Conservation (phyloP, 495 filamentous ascomycete species). For the Durotheca rogersii region DNA sequence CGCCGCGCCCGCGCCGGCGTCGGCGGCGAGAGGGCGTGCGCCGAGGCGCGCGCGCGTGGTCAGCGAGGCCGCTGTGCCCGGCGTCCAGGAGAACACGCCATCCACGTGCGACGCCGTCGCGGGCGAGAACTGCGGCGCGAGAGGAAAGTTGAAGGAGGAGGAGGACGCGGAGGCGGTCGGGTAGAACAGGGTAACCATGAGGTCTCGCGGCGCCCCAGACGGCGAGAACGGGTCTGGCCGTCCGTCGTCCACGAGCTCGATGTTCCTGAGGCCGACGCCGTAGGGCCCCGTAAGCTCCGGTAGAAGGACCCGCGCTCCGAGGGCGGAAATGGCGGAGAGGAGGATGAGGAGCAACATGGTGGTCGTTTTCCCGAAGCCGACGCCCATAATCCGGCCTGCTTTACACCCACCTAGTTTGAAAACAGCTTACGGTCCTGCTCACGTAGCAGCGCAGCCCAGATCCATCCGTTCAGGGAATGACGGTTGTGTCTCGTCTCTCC, state of each 20-base stretch:
- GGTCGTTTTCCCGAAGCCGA: not conserved
- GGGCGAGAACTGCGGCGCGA: conserved; percentile 27
- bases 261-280: conserved; percentile 15
- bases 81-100: not conserved
- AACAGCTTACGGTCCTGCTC: too few relatives aligned
- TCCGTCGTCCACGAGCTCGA: conserved; percentile 36
- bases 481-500: too few relatives aligned
- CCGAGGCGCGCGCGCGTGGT: conserved; percentile 12
- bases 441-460: too few relatives aligned
- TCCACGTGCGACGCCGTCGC: conserved; percentile 16
- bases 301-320: not conserved
- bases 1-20: not conserved
- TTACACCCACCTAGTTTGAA: too few relatives aligned
- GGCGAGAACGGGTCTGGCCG: conserved; percentile 39
- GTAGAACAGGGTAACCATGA: conserved; percentile 43
- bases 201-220: conserved; percentile 28
- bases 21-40: conserved; percentile 6
- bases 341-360: not conserved
- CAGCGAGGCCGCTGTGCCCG: conserved; percentile 5
- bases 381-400: too few relatives aligned
- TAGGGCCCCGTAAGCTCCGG: conserved; percentile 3
- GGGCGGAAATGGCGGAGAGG: not conserved
- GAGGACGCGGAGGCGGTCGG: conserved; percentile 24
- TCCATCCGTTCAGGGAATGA: too few relatives aligned
- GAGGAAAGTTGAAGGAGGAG: too few relatives aligned